Conservation (phyloP, 192 early-diverging fungal genomes). For the Bifiguratus adelaidae region DNA sequence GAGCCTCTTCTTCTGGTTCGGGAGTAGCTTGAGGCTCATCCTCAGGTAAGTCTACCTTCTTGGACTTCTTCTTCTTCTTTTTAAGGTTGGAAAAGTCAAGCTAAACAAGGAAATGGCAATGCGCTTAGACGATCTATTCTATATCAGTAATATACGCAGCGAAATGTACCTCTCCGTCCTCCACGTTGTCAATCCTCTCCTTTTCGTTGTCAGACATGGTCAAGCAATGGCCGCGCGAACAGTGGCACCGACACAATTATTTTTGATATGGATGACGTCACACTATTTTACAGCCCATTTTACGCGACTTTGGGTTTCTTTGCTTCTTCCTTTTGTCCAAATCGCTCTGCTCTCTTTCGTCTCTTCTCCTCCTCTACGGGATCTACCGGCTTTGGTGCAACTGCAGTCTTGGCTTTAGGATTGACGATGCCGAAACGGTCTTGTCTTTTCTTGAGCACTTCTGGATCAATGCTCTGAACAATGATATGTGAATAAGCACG, state of each 20-base stretch:
- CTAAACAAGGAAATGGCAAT: slow-evolving; percentile 2
- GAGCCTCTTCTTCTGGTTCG: slow-evolving; percentile 1
- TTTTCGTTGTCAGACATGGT: slow-evolving; percentile 27
- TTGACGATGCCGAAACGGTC: slow-evolving; percentile 36
- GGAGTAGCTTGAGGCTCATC: slow-evolving; percentile 6
- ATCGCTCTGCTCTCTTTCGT: slow-evolving; percentile 49
- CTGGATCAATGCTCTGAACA: slow-evolving; percentile 22
- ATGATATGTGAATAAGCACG: neutral
- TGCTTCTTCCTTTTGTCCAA: too few relatives aligned
- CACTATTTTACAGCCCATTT: too few relatives aligned
- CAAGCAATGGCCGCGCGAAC: too few relatives aligned
- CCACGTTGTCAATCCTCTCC: slow-evolving; percentile 18
- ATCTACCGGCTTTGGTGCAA: slow-evolving; percentile 3
- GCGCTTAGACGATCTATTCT: neutral
- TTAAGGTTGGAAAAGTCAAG: slow-evolving; percentile 27
- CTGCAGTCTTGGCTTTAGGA: neutral
- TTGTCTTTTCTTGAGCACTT: slow-evolving; percentile 34
- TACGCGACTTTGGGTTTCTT: too few relatives aligned
- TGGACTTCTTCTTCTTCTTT: slow-evolving; percentile 65
- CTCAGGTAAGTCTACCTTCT: slow-evolving; percentile 40
- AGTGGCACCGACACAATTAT: too few relatives aligned
- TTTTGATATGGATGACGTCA: too few relatives aligned
- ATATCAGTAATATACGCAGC: too few relatives aligned
- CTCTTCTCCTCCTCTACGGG: slow-evolving; percentile 53
- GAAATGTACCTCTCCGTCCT: slow-evolving; percentile 16